Base-by-base conservation (phyloP, 352 stramenopile genomes). In the Aphanomyces astaci region DNA sequence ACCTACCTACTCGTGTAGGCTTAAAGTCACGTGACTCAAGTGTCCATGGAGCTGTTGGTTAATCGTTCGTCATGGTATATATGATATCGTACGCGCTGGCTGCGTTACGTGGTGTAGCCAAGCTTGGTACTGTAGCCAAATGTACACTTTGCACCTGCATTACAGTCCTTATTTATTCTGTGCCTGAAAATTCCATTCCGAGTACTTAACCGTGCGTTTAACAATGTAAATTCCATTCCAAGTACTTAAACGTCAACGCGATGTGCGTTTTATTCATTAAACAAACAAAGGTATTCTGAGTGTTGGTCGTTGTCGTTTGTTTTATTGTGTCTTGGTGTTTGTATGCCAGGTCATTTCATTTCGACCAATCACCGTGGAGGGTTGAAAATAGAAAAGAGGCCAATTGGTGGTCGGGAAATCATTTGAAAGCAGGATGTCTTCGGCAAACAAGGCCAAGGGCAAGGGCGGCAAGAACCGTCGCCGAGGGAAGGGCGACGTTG, bases 391-490 rank as follows among this genome's bases (percentile, higher is more conserved):
- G 51, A 59, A 39, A 10, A 19, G 13, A 28, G 51, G 22, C 15
- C 19, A 28, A 22, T n/a, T 27, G 45, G 13, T 53, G 45, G 45
- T 53, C 4, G 45, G 13, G 19, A 19, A 30, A 5, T 59, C 51
- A 30, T 32, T 59, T 59, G 22, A 28, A 24, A 39, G 4, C 5
- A 59, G 9, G 51, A 68, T 68, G 62, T 68, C 62, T n/a, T 68
- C 62, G 43, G 62, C 62, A 59, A 68, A 52, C 71, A 94, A 94
- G 79, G 90, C 92, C 80, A 94, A 94, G 75, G 96, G 96, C 81
- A 99, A 99, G 78, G 96, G 96, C 77, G 96, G 96, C 81, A 99
- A 99, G 82, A 99, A 98, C 80, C 88, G 95, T 63, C 91, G 95
- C 70, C 90, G 94, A 78, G 97, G 97, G 78, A 99, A 99, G 86